Conservation (phyloP, 176 grass and related monocot species). For the Aegilops longissima region DNA sequence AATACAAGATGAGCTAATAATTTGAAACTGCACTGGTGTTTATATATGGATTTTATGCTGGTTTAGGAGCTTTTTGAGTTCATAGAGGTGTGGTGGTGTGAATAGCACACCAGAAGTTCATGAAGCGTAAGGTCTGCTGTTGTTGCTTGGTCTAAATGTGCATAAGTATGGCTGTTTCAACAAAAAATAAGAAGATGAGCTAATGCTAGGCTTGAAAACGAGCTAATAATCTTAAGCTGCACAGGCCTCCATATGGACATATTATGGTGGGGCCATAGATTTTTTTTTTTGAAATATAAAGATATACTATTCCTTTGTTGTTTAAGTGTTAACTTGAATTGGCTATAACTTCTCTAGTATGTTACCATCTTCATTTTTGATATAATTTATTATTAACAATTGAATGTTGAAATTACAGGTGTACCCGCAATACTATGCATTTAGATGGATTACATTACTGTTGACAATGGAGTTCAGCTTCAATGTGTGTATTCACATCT, state of each 20-base stretch:
- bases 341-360: neutral
- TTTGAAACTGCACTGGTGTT: neutral
- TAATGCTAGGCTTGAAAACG: neutral
- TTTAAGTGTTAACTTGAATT: neutral
- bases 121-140: neutral
- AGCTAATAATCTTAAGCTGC: neutral
- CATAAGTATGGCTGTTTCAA: neutral
- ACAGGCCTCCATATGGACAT: conserved; percentile 5
- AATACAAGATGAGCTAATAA: neutral
- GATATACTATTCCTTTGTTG: neutral
- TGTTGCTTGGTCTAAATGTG: neutral
- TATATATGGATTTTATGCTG: neutral
- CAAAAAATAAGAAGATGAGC: neutral
- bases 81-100: neutral
- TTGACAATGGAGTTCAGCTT: conserved; percentile 91
- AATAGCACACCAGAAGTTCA: neutral
- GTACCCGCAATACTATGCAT: conserved; percentile 93
- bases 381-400: neutral
- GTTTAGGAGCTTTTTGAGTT: neutral
- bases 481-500: conserved; percentile 67
- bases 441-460: conserved; percentile 92
- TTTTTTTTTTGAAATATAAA: neutral
- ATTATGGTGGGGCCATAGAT: neutral
- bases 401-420: conserved; percentile 51
- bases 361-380: neutral